Evolutionary conservation across 108 stramenopile species (phyloP).

Genomic region (Pinguiococcus pyrenoidosus): DNA sequence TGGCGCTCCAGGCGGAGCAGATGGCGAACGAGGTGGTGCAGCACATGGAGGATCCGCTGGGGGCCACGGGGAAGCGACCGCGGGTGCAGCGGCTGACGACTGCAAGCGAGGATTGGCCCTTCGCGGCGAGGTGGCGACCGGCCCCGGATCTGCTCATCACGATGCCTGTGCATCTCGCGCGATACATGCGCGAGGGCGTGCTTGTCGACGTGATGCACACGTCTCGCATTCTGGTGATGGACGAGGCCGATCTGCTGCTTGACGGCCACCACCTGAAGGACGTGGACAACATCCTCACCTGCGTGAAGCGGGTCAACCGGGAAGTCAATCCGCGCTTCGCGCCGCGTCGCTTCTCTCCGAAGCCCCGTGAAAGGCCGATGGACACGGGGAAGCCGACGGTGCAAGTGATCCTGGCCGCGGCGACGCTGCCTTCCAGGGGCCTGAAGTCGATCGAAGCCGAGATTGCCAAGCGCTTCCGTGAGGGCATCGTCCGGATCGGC

Average conservation of each 20-base stretch:
- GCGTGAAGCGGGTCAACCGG: slow-evolving; percentile 66
- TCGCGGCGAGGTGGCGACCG: slow-evolving; percentile 2
- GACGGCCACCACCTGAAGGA: slow-evolving; percentile 78
- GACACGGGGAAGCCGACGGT: slow-evolving; percentile 1
- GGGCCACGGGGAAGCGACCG: neutral
- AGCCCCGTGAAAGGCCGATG: neutral
- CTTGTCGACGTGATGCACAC: slow-evolving; percentile 63
- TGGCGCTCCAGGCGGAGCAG: slow-evolving; percentile 16
- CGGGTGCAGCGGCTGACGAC: slow-evolving; percentile 10
- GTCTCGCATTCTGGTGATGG: slow-evolving; percentile 70
- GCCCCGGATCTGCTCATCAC: slow-evolving; percentile 29
- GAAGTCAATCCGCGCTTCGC: slow-evolving; percentile 3
- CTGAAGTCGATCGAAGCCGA: slow-evolving; percentile 74
- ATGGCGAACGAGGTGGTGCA: neutral
- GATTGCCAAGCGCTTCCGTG: slow-evolving; percentile 62
- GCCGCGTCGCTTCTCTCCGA: neutral
- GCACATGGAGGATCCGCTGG: neutral
- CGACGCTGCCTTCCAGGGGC: slow-evolving; percentile 84
- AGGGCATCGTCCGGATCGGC: too few species aligned
- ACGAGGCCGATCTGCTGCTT: slow-evolving; percentile 92
- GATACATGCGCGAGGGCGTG: slow-evolving; percentile 22
- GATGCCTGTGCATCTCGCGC: slow-evolving; percentile 24
- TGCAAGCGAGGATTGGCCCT: slow-evolving; percentile 23
- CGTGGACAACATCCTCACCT: slow-evolving; percentile 72
- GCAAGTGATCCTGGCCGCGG: slow-evolving; percentile 75